These are phyloP conservation scores for Candida xiaguanensis DNA, from an alignment of 805 yeast genomes.

Conservation along the genomic window DNA sequence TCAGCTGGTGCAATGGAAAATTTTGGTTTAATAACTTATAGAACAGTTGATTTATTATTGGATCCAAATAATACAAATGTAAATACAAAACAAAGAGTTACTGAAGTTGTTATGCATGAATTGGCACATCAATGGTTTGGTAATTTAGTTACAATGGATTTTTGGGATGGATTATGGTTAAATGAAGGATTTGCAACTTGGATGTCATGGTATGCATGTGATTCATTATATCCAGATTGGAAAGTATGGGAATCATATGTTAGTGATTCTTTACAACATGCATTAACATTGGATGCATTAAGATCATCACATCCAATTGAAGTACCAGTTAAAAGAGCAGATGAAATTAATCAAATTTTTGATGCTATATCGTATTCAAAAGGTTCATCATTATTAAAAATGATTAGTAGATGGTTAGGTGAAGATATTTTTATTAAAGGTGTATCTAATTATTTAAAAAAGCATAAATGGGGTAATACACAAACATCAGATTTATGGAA, in stretches of 20 bases:
- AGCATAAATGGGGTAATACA: conserved; percentile 76
- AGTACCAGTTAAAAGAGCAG: conserved; percentile 75
- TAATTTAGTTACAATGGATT: conserved; percentile 84
- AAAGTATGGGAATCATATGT: conserved; percentile 84
- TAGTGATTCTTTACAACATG: conserved; percentile 69
- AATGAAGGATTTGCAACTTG: conserved; percentile 90
- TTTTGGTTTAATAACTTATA: conserved; percentile 75
- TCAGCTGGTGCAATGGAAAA: conserved; percentile 91
- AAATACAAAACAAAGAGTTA: conserved; percentile 66
- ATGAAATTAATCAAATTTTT: conserved; percentile 78
- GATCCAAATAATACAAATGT: conserved; percentile 69
- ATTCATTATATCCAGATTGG: conserved; percentile 77
- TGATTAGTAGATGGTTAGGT: conserved; percentile 78
- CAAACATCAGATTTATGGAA: conserved; percentile 75
- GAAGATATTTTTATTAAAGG: conserved; percentile 75
- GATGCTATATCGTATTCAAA: conserved; percentile 81
- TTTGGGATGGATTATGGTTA: conserved; percentile 90
- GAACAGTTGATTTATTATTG: conserved; percentile 69
- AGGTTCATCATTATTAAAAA: conserved; percentile 75
- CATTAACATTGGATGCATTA: conserved; percentile 70
- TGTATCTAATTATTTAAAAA: conserved; percentile 71
- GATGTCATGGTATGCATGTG: conserved; percentile 86
- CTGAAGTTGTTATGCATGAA: conserved; percentile 85
- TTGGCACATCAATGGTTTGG: conserved; percentile 94
- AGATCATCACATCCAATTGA: conserved; percentile 85